Percentiles rank a stretch among this genome's conserved stretches.
Conservation (phyloP, 2,329 filamentous ascomycete genomes). For the Monilinia fructicola region DNA sequence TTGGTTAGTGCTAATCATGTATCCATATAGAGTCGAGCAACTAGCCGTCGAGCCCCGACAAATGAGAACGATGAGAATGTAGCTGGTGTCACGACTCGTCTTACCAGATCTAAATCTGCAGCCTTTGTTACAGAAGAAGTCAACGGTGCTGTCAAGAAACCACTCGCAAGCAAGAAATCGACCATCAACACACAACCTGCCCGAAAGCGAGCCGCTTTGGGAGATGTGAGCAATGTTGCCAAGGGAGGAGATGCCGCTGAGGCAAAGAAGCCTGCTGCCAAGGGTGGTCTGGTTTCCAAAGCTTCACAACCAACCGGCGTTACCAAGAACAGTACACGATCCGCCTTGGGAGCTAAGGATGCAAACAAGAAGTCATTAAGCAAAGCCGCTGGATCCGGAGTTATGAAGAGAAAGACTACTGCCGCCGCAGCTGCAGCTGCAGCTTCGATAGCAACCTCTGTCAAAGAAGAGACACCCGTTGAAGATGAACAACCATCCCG, state of each 20-base stretch:
- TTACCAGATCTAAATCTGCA: slow-evolving; percentile 90
- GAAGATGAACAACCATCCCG: slow-evolving; percentile 67
- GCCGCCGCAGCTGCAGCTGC: slow-evolving; percentile 46
- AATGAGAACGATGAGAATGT: slow-evolving; percentile 96
- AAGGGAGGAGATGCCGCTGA: slow-evolving; percentile 68
- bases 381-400: slow-evolving; percentile 74
- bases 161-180: slow-evolving; percentile 70
- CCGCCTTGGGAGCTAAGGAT: slow-evolving; percentile 65
- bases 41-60: slow-evolving; percentile 71
- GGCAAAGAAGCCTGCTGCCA: slow-evolving; percentile 71
- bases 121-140: slow-evolving; percentile 62
- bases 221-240: slow-evolving; percentile 92
- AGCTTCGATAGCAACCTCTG: slow-evolving; percentile 50
- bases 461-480: slow-evolving; percentile 59
- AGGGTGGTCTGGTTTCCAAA: slow-evolving; percentile 74
- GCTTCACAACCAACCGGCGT: slow-evolving; percentile 77
- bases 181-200: slow-evolving; percentile 51
- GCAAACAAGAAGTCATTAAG: slow-evolving; percentile 63
- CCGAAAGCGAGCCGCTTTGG: slow-evolving; percentile 80
- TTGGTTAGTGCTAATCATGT: slow-evolving; percentile 42
- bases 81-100: slow-evolving; percentile 64
- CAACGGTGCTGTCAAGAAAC: slow-evolving; percentile 55
- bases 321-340: slow-evolving; percentile 65
- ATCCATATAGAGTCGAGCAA: slow-evolving; percentile 57
- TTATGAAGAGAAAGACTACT: slow-evolving; percentile 70